Conservation (phyloP, 768 basidiomycete genomes). For the Candolleomyces efflorescens region DNA sequence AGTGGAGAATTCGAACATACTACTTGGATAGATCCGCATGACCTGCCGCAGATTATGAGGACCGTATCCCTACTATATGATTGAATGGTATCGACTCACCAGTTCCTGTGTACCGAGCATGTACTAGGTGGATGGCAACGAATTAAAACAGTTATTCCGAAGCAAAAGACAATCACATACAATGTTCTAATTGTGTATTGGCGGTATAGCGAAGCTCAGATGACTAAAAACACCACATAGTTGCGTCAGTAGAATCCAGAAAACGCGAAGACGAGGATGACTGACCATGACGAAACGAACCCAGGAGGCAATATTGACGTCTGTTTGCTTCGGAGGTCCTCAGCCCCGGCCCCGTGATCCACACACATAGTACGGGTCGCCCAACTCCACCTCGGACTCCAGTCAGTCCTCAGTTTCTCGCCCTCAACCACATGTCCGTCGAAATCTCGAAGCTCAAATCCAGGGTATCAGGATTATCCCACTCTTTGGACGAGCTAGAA, state of each 20-base stretch:
- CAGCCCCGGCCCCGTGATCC: slow-evolving; percentile 10
- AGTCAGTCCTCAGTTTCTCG: neutral
- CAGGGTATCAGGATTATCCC: slow-evolving; percentile 44
- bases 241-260: slow-evolving; percentile 6
- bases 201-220: slow-evolving; percentile 94
- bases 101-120: slow-evolving; percentile 94
- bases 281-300: slow-evolving; percentile 37
- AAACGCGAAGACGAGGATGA: slow-evolving; percentile 19
- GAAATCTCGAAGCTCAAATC: slow-evolving; percentile 43
- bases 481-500: slow-evolving; percentile 70
- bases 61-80: neutral
- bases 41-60: slow-evolving; percentile 41
- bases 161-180: slow-evolving; percentile 44
- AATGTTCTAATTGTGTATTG: slow-evolving; percentile 92
- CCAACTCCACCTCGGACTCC: neutral
- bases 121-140: slow-evolving; percentile 50
- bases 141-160: neutral
- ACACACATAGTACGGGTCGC: slow-evolving; percentile 5
- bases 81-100: slow-evolving; percentile 43
- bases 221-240: slow-evolving; percentile 43
- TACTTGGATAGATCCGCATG: slow-evolving; percentile 97
- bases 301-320: slow-evolving; percentile 20
- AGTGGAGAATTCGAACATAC: slow-evolving; percentile 43
- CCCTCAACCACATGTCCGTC: slow-evolving; percentile 34
- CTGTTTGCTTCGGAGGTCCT: slow-evolving; percentile 24